phyloP scores from a whole-genome alignment of 106 monocot genomes.

The Allium cepa region DNA sequence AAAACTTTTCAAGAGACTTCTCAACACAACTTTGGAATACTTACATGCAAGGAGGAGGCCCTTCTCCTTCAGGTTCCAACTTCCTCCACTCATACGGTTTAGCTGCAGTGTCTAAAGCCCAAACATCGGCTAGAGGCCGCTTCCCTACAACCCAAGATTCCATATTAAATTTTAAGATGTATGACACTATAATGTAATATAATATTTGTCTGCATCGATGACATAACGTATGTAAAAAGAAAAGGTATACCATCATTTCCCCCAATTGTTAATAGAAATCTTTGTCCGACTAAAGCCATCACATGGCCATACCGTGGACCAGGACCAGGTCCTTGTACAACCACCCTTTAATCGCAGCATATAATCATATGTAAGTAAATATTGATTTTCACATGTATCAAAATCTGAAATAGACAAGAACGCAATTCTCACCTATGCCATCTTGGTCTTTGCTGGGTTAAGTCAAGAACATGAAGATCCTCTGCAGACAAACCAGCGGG shows the following conservation, averaged over 20 bases:
- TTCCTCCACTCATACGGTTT: constrained; percentile 99
- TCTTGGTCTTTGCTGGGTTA: constrained; percentile 88
- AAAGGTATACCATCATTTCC: constrained; percentile 84
- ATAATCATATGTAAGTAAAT: neutral
- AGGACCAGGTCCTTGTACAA: constrained; percentile 97
- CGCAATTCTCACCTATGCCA: constrained; percentile 70
- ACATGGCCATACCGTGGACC: constrained; percentile 99
- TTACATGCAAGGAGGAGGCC: constrained; percentile 99
- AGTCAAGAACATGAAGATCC: constrained; percentile 95
- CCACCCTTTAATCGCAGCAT: constrained; percentile 47
- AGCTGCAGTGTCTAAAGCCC: constrained; percentile 99
- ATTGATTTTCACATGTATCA: too few relatives aligned
- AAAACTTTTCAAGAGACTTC: too few relatives aligned
- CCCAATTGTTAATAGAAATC: constrained; percentile 92
- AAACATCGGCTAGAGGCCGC: constrained; percentile 95
- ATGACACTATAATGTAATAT: neutral
- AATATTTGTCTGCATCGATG: too few relatives aligned
- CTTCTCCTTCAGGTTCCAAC: constrained; percentile 99
- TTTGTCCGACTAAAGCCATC: constrained; percentile 98
- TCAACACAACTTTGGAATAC: constrained; percentile 9
- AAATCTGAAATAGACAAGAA: neutral
- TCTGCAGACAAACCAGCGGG: constrained; percentile 97
- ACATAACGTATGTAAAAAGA: neutral
- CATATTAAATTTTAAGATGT: constrained; percentile 1
- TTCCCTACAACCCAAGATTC: constrained; percentile 47